Conservation (phyloP, 305 asterid genomes). For the Petunia hybrid region DNA sequence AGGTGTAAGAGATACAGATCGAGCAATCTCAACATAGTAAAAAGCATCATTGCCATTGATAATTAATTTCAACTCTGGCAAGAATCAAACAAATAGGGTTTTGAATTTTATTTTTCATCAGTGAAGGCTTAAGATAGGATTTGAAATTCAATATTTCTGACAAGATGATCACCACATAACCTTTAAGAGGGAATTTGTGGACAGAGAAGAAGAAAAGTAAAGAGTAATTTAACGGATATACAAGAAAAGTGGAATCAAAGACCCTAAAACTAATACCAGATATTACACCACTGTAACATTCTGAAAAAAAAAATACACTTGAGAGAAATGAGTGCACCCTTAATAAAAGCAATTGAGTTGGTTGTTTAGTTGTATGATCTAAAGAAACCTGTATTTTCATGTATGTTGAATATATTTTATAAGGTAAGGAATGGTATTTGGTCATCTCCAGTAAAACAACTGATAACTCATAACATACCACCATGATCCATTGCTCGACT, state of each 20-base stretch:
- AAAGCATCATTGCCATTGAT: background rate
- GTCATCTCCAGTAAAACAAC: background rate
- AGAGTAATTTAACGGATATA: background rate
- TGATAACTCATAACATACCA: conserved; percentile 41
- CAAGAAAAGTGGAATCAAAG: background rate
- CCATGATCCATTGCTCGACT: conserved; percentile 32
- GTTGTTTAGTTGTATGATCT: background rate
- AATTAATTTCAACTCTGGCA: conserved; percentile 1
- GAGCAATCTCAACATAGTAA: conserved; percentile 16
- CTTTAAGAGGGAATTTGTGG: background rate
- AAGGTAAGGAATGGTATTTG: background rate
- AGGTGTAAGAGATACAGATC: background rate
- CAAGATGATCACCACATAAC: conserved; percentile 7
- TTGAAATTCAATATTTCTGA: background rate
- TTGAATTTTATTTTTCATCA: background rate
- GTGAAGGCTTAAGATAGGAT: background rate
- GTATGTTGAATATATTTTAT: background rate
- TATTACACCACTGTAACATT: background rate
- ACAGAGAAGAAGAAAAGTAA: background rate
- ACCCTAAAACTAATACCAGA: background rate
- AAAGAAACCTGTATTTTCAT: background rate
- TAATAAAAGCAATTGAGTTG: background rate
- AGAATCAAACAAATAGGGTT: too few species aligned
- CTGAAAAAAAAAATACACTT: background rate
- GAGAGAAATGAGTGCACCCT: background rate